phyloP scores from a whole-genome alignment of 108 stramenopile species.

The Asterionellopsis glacialis region DNA sequence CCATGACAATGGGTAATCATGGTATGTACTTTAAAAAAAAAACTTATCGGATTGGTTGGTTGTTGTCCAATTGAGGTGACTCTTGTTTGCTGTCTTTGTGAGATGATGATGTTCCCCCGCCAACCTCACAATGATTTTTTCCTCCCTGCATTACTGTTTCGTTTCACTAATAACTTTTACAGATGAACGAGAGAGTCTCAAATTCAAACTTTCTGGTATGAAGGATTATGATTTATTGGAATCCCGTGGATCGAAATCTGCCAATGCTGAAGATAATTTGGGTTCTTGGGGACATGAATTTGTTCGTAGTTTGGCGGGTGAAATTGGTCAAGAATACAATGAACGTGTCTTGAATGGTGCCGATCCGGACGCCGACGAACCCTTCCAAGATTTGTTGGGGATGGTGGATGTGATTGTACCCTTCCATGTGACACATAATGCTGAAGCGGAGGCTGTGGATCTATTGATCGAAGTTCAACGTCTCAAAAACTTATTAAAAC shows the following conservation, averaged over 20 bases:
- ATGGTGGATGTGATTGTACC: slow-evolving; percentile 98
- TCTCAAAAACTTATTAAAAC: slow-evolving; percentile 70
- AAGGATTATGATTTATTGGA: slow-evolving; percentile 66
- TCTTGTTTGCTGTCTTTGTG: no score
- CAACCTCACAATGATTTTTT: neutral
- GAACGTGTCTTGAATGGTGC: slow-evolving; percentile 69
- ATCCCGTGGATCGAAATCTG: slow-evolving; percentile 29
- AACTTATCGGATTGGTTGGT: no score
- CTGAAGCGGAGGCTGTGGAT: slow-evolving; percentile 98
- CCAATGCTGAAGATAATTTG: slow-evolving; percentile 71
- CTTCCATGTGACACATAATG: slow-evolving; percentile 96
- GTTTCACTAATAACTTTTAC: neutral
- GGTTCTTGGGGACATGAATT: slow-evolving; percentile 99
- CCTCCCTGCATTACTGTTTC: no score
- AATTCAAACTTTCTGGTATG: slow-evolving; percentile 87
- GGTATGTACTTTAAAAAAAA: no score
- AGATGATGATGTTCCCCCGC: no score
- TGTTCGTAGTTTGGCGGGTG: slow-evolving; percentile 92
- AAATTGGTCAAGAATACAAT: slow-evolving; percentile 96
- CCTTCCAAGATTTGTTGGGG: slow-evolving; percentile 68
- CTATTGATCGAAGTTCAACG: slow-evolving; percentile 94
- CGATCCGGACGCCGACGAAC: slow-evolving; percentile 69
- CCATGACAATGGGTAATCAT: slow-evolving; percentile 94
- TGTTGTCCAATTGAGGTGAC: no score
- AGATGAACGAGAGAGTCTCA: slow-evolving; percentile 86